Evolutionary conservation across 371 early-diverging fungal genomes (phyloP).

Genomic region (Mortierella sp.): DNA sequence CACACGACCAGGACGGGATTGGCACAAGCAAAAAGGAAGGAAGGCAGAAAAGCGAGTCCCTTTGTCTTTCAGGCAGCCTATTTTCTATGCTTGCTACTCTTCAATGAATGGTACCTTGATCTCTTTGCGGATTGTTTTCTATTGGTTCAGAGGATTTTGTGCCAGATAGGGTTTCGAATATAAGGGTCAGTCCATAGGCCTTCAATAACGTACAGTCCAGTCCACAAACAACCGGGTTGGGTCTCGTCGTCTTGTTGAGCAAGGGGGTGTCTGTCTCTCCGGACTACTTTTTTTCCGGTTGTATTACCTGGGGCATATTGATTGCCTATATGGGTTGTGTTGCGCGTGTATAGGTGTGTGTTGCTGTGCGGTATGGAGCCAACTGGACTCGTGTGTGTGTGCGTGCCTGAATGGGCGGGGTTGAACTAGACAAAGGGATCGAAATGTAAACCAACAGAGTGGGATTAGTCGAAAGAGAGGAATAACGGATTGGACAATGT

Average conservation of each 20-base stretch:
- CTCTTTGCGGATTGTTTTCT: conserved; percentile 40
- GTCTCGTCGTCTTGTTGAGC: too few species aligned
- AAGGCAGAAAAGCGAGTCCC: background rate
- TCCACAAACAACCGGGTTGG: too few species aligned
- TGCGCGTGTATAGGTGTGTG: background rate
- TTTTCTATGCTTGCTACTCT: background rate
- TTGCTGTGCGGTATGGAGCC: background rate
- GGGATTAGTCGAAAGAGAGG: background rate
- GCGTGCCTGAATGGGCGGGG: background rate
- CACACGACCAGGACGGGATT: background rate
- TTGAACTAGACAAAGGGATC: background rate
- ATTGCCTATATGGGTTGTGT: background rate
- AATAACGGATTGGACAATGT: background rate
- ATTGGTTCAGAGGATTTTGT: background rate
- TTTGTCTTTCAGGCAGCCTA: too few species aligned
- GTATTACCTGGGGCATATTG: conserved; percentile 19
- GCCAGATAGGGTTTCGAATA: conserved; percentile 5
- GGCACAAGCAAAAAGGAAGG: too few species aligned
- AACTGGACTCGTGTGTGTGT: background rate
- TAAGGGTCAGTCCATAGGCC: background rate
- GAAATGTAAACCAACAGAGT: background rate
- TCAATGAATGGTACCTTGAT: conserved; percentile 36
- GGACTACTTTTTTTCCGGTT: background rate
- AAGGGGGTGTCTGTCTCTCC: background rate
- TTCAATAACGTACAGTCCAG: too few species aligned